A percentile compares a stretch with the other conserved stretches of the same genome.
phyloP scores from a whole-genome alignment of 805 yeast species.

The Tanozyma kutaoensis region DNA sequence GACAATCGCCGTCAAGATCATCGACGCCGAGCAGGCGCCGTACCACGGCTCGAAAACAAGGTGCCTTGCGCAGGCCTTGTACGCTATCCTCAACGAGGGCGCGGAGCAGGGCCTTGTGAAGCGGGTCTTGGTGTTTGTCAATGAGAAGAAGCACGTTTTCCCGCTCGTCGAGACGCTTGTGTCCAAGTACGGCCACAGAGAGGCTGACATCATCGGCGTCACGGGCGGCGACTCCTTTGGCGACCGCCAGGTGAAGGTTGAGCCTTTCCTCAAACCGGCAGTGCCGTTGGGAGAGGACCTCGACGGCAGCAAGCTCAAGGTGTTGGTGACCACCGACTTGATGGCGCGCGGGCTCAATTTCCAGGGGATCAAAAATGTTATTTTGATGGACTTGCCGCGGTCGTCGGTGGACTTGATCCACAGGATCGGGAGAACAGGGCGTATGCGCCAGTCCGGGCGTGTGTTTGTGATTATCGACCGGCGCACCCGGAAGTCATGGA shows the following conservation, averaged over 20 bases:
- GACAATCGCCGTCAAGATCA: constrained; percentile 54
- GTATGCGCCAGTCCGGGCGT: constrained; percentile 83
- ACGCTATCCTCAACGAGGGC: constrained; percentile 75
- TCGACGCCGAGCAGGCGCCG: constrained; percentile 69
- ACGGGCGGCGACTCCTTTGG: constrained; percentile 52
- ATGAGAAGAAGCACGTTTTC: constrained; percentile 51
- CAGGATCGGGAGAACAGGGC: constrained; percentile 87
- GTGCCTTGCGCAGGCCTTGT: constrained; percentile 79
- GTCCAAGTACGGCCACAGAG: constrained; percentile 19
- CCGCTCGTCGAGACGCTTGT: constrained; percentile 43
- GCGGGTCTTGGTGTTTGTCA: constrained; percentile 76
- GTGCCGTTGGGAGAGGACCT: constrained; percentile 20
- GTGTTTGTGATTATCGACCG: constrained; percentile 70
- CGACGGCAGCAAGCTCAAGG: constrained; percentile 32
- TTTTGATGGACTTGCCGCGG: constrained; percentile 76
- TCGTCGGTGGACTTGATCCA: constrained; percentile 81
- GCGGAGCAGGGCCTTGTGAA: constrained; percentile 67
- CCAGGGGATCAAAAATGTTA: constrained; percentile 64
- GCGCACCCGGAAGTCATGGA: constrained; percentile 61
- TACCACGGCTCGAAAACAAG: constrained; percentile 73
- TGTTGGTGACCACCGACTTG: constrained; percentile 78
- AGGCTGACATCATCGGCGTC: constrained; percentile 43
- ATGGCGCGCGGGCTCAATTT: constrained; percentile 87
- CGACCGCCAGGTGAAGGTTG: constrained; percentile 44
- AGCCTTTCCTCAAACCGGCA: constrained; percentile 53